These are phyloP conservation scores for Boletus fagicola DNA, from an alignment of 768 basidiomycete species.

Conservation along the genomic window DNA sequence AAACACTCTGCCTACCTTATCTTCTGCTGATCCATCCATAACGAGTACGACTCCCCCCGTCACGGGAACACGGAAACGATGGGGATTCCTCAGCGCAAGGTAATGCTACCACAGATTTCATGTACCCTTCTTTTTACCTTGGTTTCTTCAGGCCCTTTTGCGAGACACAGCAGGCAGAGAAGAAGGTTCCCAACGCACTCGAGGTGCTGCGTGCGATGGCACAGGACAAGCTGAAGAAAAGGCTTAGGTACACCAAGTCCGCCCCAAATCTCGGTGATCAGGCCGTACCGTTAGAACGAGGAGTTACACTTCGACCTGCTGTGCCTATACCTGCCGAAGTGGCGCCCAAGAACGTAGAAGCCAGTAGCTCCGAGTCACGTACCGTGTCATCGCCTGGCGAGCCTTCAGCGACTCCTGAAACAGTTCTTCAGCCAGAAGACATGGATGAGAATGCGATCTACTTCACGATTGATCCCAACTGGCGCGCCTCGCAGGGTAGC, in stretches of 20 bases:
- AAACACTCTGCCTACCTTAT: background rate
- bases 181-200: slow-evolving; percentile 4
- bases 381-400: background rate
- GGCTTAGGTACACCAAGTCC: slow-evolving; percentile 22
- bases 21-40: slow-evolving; percentile 5
- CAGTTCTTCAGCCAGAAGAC: slow-evolving; percentile 5
- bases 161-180: slow-evolving; percentile 8
- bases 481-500: slow-evolving; percentile 23
- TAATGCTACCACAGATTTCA: background rate
- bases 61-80: slow-evolving; percentile 5
- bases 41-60: background rate
- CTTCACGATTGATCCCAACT: slow-evolving; percentile 28
- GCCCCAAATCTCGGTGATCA: slow-evolving; percentile 21
- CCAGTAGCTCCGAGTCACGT: background rate
- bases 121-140: background rate
- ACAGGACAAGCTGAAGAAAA: slow-evolving; percentile 21
- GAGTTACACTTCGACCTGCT: background rate
- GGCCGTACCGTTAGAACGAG: background rate
- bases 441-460: slow-evolving; percentile 27
- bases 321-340: background rate
- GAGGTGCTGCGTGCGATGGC: slow-evolving; percentile 13
- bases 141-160: slow-evolving; percentile 12
- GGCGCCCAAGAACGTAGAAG: background rate
- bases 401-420: background rate
- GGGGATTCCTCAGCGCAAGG: slow-evolving; percentile 25